Evolutionary conservation across 768 basidiomycete genomes (phyloP), one percentile per base, ranked within the genome.

Genomic region (Leucocoprinus leucothites): DNA sequence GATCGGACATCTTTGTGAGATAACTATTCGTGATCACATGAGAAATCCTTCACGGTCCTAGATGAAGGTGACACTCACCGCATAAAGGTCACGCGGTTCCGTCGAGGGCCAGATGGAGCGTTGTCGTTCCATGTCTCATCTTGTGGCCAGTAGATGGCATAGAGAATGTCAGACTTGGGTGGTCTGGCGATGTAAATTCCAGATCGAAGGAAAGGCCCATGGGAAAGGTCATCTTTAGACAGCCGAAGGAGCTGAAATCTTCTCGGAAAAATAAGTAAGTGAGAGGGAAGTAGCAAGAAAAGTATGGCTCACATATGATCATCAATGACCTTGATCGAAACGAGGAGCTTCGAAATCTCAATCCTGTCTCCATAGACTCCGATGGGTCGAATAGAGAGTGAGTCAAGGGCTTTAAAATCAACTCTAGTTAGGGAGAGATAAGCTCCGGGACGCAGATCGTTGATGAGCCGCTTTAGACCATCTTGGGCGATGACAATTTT

Each of bases 71-170:
- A 41, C 14, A 54, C 66, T 36, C 65, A 81, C 84, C 84, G 67
- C 81, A 86, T 84, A 59, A 86, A 86, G 0, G 82, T 82, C 2
- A 79, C 69, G 5, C 84, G 72, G 65, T 84, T 86, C 2, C 77
- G 73, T 25, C 71, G 62, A 46, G 81, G 73, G 3, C 80, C 67
- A 1, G 74, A 67, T 5, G 67, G 34, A 0, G 80, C 75, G 13
- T 70, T 65, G 61, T 84, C 82, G 31, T 78, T 63, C 84, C 84
- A 86, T 0, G 84, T 85, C 0, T 67, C 72, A 26, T 80, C 71
- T 56, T 86, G 82, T 0, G 84, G 84, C 85, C 85, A 86, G 53
- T 81, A 85, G 5, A 86, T 59, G 13, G 82, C 72, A 48, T 79
- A 82, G 6, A 79, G 48, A 21, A 69, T 62, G 22, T 70, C 57